phyloP scores from a whole-genome alignment of 306 rosid species.

The Biancaea sappan region DNA sequence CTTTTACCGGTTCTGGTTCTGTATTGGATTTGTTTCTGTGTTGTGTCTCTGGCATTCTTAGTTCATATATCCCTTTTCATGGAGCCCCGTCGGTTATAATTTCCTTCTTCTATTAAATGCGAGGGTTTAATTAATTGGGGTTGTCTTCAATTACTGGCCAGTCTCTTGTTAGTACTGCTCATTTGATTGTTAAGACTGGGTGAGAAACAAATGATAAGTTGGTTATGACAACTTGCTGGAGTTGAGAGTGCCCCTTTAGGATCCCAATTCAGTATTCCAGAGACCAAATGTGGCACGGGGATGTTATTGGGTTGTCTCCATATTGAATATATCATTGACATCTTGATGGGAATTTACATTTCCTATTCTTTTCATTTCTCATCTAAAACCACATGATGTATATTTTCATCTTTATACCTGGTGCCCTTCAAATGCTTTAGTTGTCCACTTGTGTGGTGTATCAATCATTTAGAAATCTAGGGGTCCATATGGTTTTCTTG shows the following conservation, averaged over 20 bases:
- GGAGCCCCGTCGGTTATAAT: no score
- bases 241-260: neutral
- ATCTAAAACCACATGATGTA: no score
- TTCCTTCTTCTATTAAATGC: no score
- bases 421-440: conserved; percentile 18
- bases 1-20: conserved; percentile 29
- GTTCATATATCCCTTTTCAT: neutral
- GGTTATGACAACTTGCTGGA: neutral
- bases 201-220: neutral
- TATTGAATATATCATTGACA: neutral
- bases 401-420: neutral
- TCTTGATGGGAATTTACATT: neutral
- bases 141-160: neutral
- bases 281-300: neutral
- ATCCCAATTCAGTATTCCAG: neutral
- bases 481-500: neutral
- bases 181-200: neutral
- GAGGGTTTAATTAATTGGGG: neutral
- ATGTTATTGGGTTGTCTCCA: neutral
- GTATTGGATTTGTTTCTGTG: conserved; percentile 1
- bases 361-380: neutral
- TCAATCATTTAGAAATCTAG: conserved; percentile 26
- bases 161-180: no score
- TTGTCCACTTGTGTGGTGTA: neutral
- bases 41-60: neutral